Evolutionary conservation across 208 protist genomes (phyloP), one percentile per base, ranked within the genome.

Genomic region (Strigomonas oncopelti): DNA sequence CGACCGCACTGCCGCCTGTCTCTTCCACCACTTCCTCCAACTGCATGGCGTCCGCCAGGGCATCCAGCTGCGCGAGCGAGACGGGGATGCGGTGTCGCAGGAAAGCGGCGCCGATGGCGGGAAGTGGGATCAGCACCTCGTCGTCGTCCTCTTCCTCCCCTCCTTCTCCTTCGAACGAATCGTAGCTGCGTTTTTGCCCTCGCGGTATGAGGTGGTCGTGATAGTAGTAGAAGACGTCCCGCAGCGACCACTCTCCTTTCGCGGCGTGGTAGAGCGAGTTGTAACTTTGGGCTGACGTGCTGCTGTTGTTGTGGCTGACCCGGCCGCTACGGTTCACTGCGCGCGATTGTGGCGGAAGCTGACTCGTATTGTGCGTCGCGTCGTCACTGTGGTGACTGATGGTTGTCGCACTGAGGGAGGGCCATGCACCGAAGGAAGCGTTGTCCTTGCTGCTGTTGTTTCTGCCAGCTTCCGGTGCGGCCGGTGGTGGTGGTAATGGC

Each of bases 41-140:
- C 45, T 84, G 81, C 24, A 90, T 69, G 18, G 84, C 84, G 48
- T 90, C 81, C 31, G 75, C 81, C 36, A 90, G 71, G 11, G 81
- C 81, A 51, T 85, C 81, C n/a, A 90, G 16, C 42, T 48, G 42
- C 1, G 42, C 42, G 22, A 57, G 53, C 5, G 42, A 48, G 1
- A 48, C 42, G 16, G 42, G 42, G 42, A 48, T 20, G 42, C 42
- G 42, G 42, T 20, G 18, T 14, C 42, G 42, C 42, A 20, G 42
- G 42, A 48, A 48, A 20, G 18, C 42, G 11, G 13, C 42, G 5
- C 42, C 42, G 18, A 48, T 48, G 9, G 42, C 42, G 16, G 11
- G 25, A 1, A 57, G 22, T n/a, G 29, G 29, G 5, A 62, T 5
- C 57, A 62, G 13, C 54, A 28, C 54, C 5, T 58, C 54, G 13